Conservation (phyloP, 768 basidiomycete species). For the Russula griseocarnosa region DNA sequence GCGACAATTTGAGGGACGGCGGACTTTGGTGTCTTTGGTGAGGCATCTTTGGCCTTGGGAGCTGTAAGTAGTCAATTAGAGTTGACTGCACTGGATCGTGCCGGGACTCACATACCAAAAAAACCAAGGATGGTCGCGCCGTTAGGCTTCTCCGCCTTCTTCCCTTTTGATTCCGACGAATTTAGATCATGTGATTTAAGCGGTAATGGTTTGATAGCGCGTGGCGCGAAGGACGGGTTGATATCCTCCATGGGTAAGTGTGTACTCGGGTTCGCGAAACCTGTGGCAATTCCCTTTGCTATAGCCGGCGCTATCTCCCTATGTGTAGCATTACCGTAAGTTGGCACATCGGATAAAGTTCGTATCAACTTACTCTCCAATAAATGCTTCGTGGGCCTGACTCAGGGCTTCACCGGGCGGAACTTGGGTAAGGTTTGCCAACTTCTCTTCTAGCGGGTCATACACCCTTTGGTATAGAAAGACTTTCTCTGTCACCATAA, state of each 20-base stretch:
- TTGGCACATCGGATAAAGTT: not conserved
- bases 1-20: slow-evolving; percentile 28
- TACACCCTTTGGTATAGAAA: slow-evolving; percentile 93
- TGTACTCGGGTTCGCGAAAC: slow-evolving; percentile 68
- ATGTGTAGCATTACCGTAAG: slow-evolving; percentile 20
- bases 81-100: not conserved
- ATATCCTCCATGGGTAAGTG: slow-evolving; percentile 73
- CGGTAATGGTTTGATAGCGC: slow-evolving; percentile 45
- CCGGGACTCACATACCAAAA: slow-evolving; percentile 49
- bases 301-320: slow-evolving; percentile 62
- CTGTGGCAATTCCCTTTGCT: slow-evolving; percentile 63
- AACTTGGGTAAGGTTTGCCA: slow-evolving; percentile 67
- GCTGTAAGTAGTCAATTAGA: slow-evolving; percentile 11
- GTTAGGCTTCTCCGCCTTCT: slow-evolving; percentile 35
- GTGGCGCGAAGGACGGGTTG: slow-evolving; percentile 59
- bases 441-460: slow-evolving; percentile 57
- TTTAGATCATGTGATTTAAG: slow-evolving; percentile 28
- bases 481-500: slow-evolving; percentile 81
- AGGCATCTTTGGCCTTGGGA: slow-evolving; percentile 16
- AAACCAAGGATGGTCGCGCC: slow-evolving; percentile 52
- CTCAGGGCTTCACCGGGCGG: slow-evolving; percentile 53
- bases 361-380: slow-evolving; percentile 54
- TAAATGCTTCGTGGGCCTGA: slow-evolving; percentile 61
- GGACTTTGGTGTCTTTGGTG: slow-evolving; percentile 21
- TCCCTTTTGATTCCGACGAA: slow-evolving; percentile 22